Percentiles rank a stretch among this genome's conserved stretches.
Evolutionary conservation across 352 stramenopile species (phyloP).

Genomic region (Hyaloperonospora brassicae): DNA sequence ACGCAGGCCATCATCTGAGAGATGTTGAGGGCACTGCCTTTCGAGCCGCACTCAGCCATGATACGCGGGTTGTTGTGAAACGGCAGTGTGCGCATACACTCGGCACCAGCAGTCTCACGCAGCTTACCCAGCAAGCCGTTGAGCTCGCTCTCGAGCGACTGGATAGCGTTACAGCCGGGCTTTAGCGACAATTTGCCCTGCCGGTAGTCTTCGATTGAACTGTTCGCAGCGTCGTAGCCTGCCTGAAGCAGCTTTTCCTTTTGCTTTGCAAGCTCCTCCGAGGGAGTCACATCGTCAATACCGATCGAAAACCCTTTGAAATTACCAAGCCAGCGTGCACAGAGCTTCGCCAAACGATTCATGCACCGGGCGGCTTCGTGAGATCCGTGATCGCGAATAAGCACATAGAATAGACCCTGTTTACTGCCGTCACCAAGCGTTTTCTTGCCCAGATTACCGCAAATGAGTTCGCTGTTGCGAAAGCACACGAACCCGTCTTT

Average conservation of each 20-base stretch:
- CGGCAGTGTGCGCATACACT: conserved; percentile 96
- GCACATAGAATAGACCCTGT: conserved; percentile 96
- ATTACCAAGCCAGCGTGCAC: conserved; percentile 94
- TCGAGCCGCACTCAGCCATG: conserved; percentile 99
- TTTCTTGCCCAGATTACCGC: conserved; percentile 98
- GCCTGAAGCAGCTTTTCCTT: conserved; percentile 92
- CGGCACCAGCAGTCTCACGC: conserved; percentile 94
- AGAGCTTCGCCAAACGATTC: conserved; percentile 98
- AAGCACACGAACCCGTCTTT: conserved; percentile 97
- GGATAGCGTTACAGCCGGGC: conserved; percentile 93
- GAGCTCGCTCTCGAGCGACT: conserved; percentile 97
- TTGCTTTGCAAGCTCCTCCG: conserved; percentile 86
- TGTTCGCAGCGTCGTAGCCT: conserved; percentile 82
- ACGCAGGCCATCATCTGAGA: conserved; percentile 99
- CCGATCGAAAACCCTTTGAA: conserved; percentile 98
- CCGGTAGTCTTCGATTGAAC: conserved; percentile 91
- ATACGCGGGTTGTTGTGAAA: conserved; percentile 96
- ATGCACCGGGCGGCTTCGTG: conserved; percentile 92
- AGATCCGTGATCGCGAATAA: conserved; percentile 93
- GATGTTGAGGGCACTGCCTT: conserved; percentile 98
- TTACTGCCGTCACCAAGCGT: conserved; percentile 97
- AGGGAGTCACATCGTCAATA: conserved; percentile 99
- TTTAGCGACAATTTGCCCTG: conserved; percentile 91
- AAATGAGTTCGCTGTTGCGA: conserved; percentile 96
- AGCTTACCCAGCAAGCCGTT: conserved; percentile 97